These are phyloP conservation scores for Zarea fungicola DNA, from an alignment of 2,329 filamentous ascomycete species.

Conservation along the genomic window DNA sequence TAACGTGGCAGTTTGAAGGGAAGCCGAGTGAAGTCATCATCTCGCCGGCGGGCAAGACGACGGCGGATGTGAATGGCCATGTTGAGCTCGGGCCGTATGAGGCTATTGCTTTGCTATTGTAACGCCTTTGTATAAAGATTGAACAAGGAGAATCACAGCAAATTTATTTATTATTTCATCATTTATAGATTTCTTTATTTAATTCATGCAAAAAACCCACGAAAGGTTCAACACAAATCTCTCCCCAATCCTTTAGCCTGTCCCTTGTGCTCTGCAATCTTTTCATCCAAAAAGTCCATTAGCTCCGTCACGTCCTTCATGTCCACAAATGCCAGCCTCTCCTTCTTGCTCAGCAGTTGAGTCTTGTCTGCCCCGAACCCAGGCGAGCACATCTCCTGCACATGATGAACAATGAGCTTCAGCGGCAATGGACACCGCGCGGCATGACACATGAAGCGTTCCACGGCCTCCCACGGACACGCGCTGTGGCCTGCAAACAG, in stretches of 20 bases:
- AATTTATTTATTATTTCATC: neutral
- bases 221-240: constrained; percentile 15
- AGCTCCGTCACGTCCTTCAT: constrained; percentile 52
- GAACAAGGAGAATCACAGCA: neutral
- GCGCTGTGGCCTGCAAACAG: constrained; percentile 53
- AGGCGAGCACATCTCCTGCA: constrained; percentile 60
- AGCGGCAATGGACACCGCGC: constrained; percentile 55
- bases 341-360: constrained; percentile 50
- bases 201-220: no score
- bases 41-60: constrained; percentile 26
- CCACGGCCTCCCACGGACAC: constrained; percentile 59
- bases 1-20: constrained; percentile 26
- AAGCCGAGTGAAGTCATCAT: constrained; percentile 29
- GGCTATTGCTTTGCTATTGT: constrained; percentile 29
- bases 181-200: neutral
- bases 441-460: constrained; percentile 55
- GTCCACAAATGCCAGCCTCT: constrained; percentile 45
- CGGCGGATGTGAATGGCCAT: constrained; percentile 23
- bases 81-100: constrained; percentile 33
- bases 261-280: constrained; percentile 33
- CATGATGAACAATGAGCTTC: constrained; percentile 60
- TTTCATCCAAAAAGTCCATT: constrained; percentile 55
- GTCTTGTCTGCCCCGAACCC: constrained; percentile 50
- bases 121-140: neutral
- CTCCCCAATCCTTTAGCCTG: constrained; percentile 25